Conservation (phyloP, 768 basidiomycete species). For the Fistulinella prunicolor region DNA sequence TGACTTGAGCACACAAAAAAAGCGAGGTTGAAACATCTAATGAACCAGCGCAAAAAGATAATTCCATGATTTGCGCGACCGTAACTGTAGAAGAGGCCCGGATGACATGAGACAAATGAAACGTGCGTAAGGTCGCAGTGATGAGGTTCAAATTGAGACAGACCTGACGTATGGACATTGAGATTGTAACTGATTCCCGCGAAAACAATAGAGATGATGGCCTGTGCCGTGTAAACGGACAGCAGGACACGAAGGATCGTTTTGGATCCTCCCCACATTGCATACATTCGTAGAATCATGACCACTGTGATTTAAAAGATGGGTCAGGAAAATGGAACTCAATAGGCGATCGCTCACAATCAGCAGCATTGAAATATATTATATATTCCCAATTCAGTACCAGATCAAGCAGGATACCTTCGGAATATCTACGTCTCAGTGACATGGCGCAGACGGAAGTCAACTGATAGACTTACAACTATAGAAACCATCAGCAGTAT, state of each 20-base stretch:
- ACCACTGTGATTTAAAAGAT: slow-evolving; percentile 4
- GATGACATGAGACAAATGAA: too few species aligned
- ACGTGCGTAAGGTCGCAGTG: too few species aligned
- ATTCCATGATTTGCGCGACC: too few species aligned
- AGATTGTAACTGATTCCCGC: neutral
- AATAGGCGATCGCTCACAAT: slow-evolving; percentile 10
- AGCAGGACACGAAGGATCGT: slow-evolving; percentile 4
- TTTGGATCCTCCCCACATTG: slow-evolving; percentile 14
- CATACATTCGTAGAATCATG: slow-evolving; percentile 17
- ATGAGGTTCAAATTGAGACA: neutral
- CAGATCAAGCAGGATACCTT: slow-evolving; percentile 3
- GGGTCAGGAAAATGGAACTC: neutral
- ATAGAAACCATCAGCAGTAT: neutral
- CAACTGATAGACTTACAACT: slow-evolving; percentile 10
- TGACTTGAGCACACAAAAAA: neutral
- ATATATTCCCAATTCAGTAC: slow-evolving; percentile 5
- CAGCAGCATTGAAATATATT: slow-evolving; percentile 13
- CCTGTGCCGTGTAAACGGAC: neutral
- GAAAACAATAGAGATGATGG: neutral
- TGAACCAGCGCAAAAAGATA: neutral
- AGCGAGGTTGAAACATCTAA: neutral
- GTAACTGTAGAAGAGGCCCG: too few species aligned
- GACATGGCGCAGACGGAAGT: neutral
- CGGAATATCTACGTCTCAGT: neutral
- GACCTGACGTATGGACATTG: slow-evolving; percentile 2